phyloP scores from a whole-genome alignment of 208 protist species.

The Eutreptiella sp. region DNA sequence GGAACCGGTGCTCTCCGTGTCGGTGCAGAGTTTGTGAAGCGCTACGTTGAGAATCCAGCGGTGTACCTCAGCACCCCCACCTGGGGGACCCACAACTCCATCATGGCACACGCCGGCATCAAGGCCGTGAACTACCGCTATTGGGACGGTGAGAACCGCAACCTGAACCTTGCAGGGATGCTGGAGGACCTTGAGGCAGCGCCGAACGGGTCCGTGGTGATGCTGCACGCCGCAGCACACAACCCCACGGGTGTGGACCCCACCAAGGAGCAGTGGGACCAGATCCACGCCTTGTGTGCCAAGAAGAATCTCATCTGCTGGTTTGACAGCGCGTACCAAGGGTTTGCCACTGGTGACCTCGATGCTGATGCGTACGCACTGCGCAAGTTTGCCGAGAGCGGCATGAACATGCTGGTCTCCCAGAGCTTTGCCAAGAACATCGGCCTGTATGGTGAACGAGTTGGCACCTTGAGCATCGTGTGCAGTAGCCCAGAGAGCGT shows the following conservation, averaged over 20 bases:
- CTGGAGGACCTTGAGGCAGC: constrained; percentile 56
- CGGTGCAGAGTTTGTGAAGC: constrained; percentile 51
- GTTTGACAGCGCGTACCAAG: constrained; percentile 94
- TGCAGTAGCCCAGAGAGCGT: constrained; percentile 49
- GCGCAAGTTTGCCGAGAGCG: constrained; percentile 58
- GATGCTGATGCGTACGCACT: constrained; percentile 81
- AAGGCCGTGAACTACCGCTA: constrained; percentile 64
- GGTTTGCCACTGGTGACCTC: constrained; percentile 91
- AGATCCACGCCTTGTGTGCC: constrained; percentile 33
- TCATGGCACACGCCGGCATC: constrained; percentile 54
- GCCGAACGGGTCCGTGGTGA: constrained; percentile 78
- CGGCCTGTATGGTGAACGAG: constrained; percentile 91
- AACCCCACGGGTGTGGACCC: constrained; percentile 98
- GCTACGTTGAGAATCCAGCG: constrained; percentile 36
- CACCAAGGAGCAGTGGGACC: constrained; percentile 83
- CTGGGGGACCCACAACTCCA: constrained; percentile 72
- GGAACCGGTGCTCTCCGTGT: constrained; percentile 78
- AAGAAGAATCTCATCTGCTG: constrained; percentile 60
- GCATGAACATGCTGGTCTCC: constrained; percentile 67
- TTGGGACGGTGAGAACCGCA: constrained; percentile 51
- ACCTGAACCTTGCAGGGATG: constrained; percentile 74
- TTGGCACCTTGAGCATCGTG: constrained; percentile 76
- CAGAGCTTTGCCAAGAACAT: constrained; percentile 98
- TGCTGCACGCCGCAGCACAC: constrained; percentile 96
- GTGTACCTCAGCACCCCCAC: constrained; percentile 75